Conservation (phyloP, 139 green algal genomes). For the Coccomyxa sp. region DNA sequence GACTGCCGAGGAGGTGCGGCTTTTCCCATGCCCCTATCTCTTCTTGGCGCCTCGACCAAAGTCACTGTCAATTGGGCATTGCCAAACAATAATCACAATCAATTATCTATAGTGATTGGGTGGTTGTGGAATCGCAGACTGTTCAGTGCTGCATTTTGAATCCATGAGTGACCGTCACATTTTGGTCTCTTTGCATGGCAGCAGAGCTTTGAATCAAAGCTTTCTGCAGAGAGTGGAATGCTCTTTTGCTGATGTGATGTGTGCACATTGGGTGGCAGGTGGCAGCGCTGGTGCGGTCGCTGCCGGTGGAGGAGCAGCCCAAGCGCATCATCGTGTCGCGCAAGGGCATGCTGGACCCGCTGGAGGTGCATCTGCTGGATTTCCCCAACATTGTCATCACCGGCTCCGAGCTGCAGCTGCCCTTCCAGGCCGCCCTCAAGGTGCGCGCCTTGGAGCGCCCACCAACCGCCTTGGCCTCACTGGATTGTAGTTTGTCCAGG, state of each 20-base stretch:
- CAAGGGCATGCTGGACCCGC: slow-evolving; percentile 98
- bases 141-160: too few relatives aligned
- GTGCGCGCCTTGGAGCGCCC: slow-evolving; percentile 33
- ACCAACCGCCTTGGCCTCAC: background rate
- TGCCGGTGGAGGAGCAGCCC: slow-evolving; percentile 98
- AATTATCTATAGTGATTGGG: background rate
- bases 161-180: background rate
- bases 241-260: background rate
- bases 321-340: slow-evolving; percentile 99
- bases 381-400: slow-evolving; percentile 99
- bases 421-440: slow-evolving; percentile 84
- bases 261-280: slow-evolving; percentile 37
- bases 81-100: background rate
- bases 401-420: slow-evolving; percentile 96
- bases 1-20: slow-evolving; percentile 94
- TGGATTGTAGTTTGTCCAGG: too few relatives aligned
- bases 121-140: too few relatives aligned
- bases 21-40: background rate
- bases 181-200: background rate
- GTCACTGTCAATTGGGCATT: background rate
- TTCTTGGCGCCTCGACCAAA: background rate
- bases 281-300: slow-evolving; percentile 87
- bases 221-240: background rate
- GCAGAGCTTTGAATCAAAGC: background rate
- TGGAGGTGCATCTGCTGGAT: slow-evolving; percentile 98